Evolutionary conservation across 192 early-diverging fungal genomes (phyloP), one percentile per base, ranked within the genome.

Genomic region (Haplosporangium gracile): DNA sequence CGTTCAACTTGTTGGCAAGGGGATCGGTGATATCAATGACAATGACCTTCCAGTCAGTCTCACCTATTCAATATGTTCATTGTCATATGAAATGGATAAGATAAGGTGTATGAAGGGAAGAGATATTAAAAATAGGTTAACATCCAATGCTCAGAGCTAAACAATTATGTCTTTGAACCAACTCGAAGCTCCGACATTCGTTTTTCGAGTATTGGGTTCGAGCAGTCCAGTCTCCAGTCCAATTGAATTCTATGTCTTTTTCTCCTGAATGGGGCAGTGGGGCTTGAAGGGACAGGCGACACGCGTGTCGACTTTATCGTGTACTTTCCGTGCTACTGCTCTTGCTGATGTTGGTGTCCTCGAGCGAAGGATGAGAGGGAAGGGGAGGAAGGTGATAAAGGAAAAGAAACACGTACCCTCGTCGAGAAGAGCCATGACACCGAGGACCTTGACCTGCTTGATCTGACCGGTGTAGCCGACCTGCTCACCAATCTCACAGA

Each of bases 31-130:
- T 90, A 88, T 99, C 98, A 84, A 99, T 99, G 83, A 93, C 96
- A 87, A 99, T 95, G 82, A 99, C 92, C 94, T 99, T 99, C 98
- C 98, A 99, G 94, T 99, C 98, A 80, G 98, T 99, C 91, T 99
- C 98, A 40, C 89, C 89, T 90, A 75, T 38, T 51, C 49, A 51
- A 32, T 0, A 60, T 26, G 53, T 55, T 6, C 22, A 60, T 65
- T 65, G 60, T 34, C 63, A 75, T 20, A 77, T 43, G 36, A 38
- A 60, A 24, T 40, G 32, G 32, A 15, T n/a, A 45, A 74, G 32
- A 42, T 24, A 40, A 78, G 68, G 43, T 22, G 63, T 70, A 34
- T 71, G 40, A 38, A 34, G 36, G 40, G 38, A 11, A 32, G 8
- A 40, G 40, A 90, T 82, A 42, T 60, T 55, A 53, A 29, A 40